Conservation (phyloP, 805 yeast genomes). For the Nakazawaea wyomingensis region DNA sequence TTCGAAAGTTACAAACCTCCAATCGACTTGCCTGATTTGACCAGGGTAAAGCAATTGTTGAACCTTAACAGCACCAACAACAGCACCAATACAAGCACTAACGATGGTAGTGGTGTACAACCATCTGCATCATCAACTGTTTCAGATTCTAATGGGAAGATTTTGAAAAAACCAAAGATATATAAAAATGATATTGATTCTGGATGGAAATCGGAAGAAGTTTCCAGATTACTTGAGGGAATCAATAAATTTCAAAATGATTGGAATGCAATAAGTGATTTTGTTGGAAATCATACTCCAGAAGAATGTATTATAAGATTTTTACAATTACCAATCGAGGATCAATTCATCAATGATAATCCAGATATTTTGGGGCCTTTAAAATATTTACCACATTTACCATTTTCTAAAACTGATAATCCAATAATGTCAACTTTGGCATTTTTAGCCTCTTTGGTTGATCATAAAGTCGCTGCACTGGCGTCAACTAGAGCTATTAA, state of each 20-base stretch:
- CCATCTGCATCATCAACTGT: no score
- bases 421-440: conserved; percentile 93
- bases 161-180: conserved; percentile 31
- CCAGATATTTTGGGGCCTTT: conserved; percentile 60
- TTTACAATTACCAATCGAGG: conserved; percentile 77
- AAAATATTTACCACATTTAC: conserved; percentile 77
- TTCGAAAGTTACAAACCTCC: conserved; percentile 76
- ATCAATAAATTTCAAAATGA: conserved; percentile 60
- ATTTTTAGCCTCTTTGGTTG: conserved; percentile 79
- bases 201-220: conserved; percentile 66
- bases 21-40: conserved; percentile 37
- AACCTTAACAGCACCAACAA: no score
- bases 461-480: conserved; percentile 78
- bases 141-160: conserved; percentile 15
- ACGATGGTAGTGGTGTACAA: neutral
- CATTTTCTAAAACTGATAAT: conserved; percentile 81
- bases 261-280: conserved; percentile 72
- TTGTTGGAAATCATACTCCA: conserved; percentile 63
- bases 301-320: conserved; percentile 80
- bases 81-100: neutral
- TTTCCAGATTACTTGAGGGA: conserved; percentile 57
- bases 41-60: conserved; percentile 21
- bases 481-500: conserved; percentile 65
- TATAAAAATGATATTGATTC: conserved; percentile 30
- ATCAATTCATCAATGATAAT: conserved; percentile 49